phyloP scores from a whole-genome alignment of 2,329 filamentous ascomycete species.

The Raffaelea deltoideospora region DNA sequence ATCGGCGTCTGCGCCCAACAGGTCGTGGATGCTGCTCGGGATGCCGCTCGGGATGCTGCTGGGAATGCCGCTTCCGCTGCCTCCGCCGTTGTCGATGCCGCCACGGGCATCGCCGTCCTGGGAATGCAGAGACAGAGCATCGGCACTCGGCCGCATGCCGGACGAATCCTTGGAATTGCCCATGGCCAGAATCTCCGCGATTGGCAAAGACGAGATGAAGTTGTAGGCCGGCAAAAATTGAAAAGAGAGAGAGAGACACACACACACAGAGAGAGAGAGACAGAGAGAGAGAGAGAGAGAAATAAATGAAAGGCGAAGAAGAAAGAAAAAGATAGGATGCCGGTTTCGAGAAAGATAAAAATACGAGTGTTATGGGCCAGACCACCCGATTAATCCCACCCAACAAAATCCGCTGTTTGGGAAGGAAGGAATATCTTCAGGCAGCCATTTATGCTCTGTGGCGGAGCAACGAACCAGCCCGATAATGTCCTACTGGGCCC shows the following conservation, averaged over 20 bases:
- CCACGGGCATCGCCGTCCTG: conserved; percentile 4
- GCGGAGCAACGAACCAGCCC: too few relatives aligned
- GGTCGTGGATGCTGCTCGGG: background rate
- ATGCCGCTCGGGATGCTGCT: background rate
- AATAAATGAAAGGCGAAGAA: too few relatives aligned
- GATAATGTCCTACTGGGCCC: too few relatives aligned
- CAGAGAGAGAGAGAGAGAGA: too few relatives aligned
- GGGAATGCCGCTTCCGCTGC: too few relatives aligned
- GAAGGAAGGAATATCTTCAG: too few relatives aligned
- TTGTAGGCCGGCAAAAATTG: background rate
- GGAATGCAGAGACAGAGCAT: conserved; percentile 16
- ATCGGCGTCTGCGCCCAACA: conserved; percentile 13
- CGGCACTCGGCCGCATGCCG: conserved; percentile 9
- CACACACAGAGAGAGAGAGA: background rate
- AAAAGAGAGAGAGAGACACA: background rate
- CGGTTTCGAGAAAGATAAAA: too few relatives aligned
- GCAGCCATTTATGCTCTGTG: too few relatives aligned
- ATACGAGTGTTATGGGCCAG: too few relatives aligned
- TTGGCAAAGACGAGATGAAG: background rate
- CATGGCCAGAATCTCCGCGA: conserved; percentile 8
- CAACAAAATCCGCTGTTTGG: too few relatives aligned
- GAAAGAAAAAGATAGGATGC: too few relatives aligned
- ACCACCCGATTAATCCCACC: too few relatives aligned
- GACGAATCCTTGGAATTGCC: conserved; percentile 13
- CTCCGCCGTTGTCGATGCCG: background rate